These are phyloP conservation scores for Floccularia luteovirens DNA, from an alignment of 768 basidiomycete species.

Conservation along the genomic window DNA sequence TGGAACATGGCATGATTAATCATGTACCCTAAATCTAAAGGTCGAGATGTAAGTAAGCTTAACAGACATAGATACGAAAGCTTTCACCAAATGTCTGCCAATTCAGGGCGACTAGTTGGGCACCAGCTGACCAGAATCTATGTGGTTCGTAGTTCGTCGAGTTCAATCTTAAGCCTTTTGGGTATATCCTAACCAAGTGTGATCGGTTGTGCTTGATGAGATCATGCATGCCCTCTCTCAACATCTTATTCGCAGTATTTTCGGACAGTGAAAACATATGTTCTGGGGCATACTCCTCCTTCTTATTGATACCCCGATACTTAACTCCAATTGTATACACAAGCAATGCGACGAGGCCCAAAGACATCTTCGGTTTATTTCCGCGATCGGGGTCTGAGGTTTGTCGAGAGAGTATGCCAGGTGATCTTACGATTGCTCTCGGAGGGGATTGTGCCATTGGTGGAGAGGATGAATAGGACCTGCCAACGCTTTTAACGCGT, in stretches of 20 bases:
- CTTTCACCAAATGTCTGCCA: constrained; percentile 91
- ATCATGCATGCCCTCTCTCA: constrained; percentile 57
- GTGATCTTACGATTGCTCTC: constrained; percentile 1
- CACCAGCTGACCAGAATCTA: constrained; percentile 85
- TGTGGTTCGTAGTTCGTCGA: constrained; percentile 91
- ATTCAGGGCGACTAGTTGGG: constrained; percentile 90
- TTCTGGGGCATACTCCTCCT: constrained; percentile 76
- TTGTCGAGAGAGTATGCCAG: not conserved
- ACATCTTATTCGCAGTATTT: constrained; percentile 66
- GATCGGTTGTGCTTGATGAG: constrained; percentile 87
- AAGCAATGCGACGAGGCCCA: constrained; percentile 65
- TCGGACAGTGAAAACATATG: constrained; percentile 95
- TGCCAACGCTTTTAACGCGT: constrained; percentile 28
- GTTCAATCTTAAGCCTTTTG: constrained; percentile 73
- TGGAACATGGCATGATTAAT: constrained; percentile 98
- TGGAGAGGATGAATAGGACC: constrained; percentile 6
- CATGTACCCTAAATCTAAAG: constrained; percentile 77
- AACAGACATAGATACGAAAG: not conserved
- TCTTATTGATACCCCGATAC: constrained; percentile 87
- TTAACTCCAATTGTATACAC: constrained; percentile 97
- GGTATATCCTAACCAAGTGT: constrained; percentile 86
- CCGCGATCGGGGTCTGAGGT: not conserved
- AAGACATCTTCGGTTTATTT: constrained; percentile 53
- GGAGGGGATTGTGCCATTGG: constrained; percentile 1
- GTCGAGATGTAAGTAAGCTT: constrained; percentile 4